Conservation (phyloP, 345 rosid genomes). For the Noccaea bulbosa region DNA sequence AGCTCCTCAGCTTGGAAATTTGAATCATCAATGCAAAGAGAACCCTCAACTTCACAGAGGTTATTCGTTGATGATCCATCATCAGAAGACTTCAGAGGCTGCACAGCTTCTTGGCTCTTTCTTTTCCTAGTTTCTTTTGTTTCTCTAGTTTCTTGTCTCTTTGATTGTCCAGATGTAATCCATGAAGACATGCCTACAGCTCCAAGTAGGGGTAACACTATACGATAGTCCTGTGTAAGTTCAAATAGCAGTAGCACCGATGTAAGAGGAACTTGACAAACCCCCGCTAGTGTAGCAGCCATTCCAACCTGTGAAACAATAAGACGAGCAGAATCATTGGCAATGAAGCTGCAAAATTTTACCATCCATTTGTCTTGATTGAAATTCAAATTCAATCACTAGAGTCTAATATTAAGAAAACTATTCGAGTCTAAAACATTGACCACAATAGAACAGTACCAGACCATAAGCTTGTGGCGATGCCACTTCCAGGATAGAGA, state of each 20-base stretch:
- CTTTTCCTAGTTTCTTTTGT: slow-evolving; percentile 44
- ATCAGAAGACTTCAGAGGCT: slow-evolving; percentile 44
- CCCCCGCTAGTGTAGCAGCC: slow-evolving; percentile 99
- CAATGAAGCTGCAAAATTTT: slow-evolving; percentile 21
- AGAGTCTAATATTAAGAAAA: slow-evolving; percentile 1
- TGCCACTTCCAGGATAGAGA: slow-evolving; percentile 85
- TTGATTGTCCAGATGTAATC: slow-evolving; percentile 82
- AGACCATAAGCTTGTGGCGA: slow-evolving; percentile 97
- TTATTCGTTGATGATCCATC: slow-evolving; percentile 47
- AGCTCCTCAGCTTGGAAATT: slow-evolving; percentile 48
- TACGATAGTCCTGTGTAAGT: slow-evolving; percentile 89
- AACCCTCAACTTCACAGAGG: slow-evolving; percentile 89
- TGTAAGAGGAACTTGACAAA: slow-evolving; percentile 97
- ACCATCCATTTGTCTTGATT: background rate
- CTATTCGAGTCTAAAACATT: slow-evolving; percentile 6
- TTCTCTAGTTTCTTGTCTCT: slow-evolving; percentile 58
- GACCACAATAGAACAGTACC: slow-evolving; percentile 54
- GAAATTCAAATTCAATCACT: background rate
- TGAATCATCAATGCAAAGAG: slow-evolving; percentile 72
- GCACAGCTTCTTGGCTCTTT: slow-evolving; percentile 42
- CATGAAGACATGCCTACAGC: slow-evolving; percentile 94
- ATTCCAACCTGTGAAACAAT: slow-evolving; percentile 79
- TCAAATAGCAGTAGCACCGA: slow-evolving; percentile 87
- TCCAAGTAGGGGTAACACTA: slow-evolving; percentile 85
- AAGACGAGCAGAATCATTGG: slow-evolving; percentile 2